Percentiles rank a stretch among this genome's conserved stretches.
Evolutionary conservation across 805 yeast genomes (phyloP).

Genomic region (Sugiyamaella marilandica): DNA sequence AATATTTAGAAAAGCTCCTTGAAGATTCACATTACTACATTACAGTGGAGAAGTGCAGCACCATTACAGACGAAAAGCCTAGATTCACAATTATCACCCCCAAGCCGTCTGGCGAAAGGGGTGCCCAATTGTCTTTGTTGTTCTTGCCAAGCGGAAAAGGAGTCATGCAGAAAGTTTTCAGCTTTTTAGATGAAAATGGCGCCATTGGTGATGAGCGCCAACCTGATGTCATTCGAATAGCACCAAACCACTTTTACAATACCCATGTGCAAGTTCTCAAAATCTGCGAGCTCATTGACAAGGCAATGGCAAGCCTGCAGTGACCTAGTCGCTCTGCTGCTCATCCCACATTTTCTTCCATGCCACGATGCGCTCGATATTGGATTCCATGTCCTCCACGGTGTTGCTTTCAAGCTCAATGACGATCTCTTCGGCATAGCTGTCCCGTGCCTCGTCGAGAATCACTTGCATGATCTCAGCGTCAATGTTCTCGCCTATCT

Average conservation of each 20-base stretch:
- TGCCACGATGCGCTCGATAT: conserved; percentile 63
- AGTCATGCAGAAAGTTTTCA: conserved; percentile 58
- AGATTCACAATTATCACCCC: conserved; percentile 78
- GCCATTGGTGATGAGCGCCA: conserved; percentile 83
- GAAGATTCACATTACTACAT: conserved; percentile 44
- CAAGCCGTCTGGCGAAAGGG: conserved; percentile 50
- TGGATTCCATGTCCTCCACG: conserved; percentile 74
- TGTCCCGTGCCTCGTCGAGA: conserved; percentile 77
- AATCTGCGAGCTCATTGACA: conserved; percentile 44
- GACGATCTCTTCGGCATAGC: conserved; percentile 73
- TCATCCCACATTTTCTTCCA: conserved; percentile 77
- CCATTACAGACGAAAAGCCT: conserved; percentile 15
- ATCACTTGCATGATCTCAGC: conserved; percentile 96
- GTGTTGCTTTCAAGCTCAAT: conserved; percentile 71
- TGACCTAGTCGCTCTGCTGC: conserved; percentile 34
- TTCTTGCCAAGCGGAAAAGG: conserved; percentile 50
- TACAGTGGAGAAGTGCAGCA: conserved; percentile 23
- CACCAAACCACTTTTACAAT: conserved; percentile 82
- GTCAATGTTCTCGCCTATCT: conserved; percentile 87
- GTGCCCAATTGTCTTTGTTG: conserved; percentile 75
- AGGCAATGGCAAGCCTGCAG: conserved; percentile 17
- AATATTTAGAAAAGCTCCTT: conserved; percentile 48
- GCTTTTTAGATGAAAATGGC: conserved; percentile 48
- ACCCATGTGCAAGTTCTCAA: conserved; percentile 57
- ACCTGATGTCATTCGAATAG: conserved; percentile 86